phyloP scores from a whole-genome alignment of 179 eudicot genomes.

The Spergularia azorica region DNA sequence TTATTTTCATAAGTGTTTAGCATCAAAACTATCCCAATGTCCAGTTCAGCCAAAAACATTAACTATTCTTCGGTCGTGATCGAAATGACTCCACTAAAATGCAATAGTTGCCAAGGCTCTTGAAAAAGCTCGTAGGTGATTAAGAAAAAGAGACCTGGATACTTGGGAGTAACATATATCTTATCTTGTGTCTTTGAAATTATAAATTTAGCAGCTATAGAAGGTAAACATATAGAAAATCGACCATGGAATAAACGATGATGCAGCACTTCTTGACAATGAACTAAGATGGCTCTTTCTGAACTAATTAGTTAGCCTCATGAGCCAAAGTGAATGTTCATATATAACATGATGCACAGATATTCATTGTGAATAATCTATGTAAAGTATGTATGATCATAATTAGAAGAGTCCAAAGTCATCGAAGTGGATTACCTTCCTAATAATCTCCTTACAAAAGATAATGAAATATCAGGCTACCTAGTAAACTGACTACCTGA shows the following conservation, averaged over 20 bases:
- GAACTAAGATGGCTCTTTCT: no score
- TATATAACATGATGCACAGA: background rate
- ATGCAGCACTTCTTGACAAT: background rate
- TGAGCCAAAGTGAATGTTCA: background rate
- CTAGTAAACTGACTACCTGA: conserved; percentile 4
- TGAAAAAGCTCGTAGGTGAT: no score
- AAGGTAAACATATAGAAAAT: background rate
- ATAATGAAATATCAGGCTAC: background rate
- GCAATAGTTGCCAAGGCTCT: no score
- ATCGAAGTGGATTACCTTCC: conserved; percentile 8
- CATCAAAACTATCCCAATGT: no score
- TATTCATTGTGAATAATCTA: background rate
- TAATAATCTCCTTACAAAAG: background rate
- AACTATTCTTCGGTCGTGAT: no score
- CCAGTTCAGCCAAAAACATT: no score
- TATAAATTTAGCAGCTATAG: background rate
- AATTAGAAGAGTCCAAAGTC: conserved; percentile 5
- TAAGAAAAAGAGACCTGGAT: no score
- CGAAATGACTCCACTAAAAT: no score
- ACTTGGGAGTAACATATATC: background rate
- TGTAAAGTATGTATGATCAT: background rate
- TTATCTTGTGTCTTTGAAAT: background rate
- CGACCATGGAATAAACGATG: background rate
- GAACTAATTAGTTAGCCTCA: background rate
- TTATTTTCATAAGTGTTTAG: no score